phyloP scores from a whole-genome alignment of 768 basidiomycete genomes.

The Pholiota microspora region DNA sequence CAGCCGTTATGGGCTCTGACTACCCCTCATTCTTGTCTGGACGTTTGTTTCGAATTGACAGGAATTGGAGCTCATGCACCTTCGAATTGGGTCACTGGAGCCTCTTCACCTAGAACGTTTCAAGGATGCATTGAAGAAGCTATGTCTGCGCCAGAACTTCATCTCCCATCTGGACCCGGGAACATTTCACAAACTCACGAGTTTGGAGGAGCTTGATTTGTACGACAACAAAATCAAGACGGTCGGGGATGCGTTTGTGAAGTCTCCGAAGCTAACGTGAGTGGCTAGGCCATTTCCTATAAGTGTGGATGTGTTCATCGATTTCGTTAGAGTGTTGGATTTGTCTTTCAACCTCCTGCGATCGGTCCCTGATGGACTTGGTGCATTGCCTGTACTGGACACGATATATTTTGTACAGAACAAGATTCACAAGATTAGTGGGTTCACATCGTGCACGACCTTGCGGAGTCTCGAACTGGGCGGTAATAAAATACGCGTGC shows the following conservation, averaged over 20 bases:
- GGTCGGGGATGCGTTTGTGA: slow-evolving; percentile 64
- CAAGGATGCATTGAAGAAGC: slow-evolving; percentile 58
- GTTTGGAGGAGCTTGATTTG: slow-evolving; percentile 87
- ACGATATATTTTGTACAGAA: slow-evolving; percentile 97
- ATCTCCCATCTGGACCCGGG: slow-evolving; percentile 71
- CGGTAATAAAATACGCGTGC: slow-evolving; percentile 86
- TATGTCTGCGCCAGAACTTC: slow-evolving; percentile 87
- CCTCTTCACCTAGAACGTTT: slow-evolving; percentile 76
- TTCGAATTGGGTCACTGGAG: slow-evolving; percentile 66
- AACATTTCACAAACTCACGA: slow-evolving; percentile 61
- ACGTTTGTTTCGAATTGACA: slow-evolving; percentile 25
- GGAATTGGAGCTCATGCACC: slow-evolving; percentile 88
- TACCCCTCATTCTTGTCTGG: background rate
- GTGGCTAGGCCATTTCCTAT: slow-evolving; percentile 19
- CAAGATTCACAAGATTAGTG: slow-evolving; percentile 78
- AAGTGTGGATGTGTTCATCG: background rate
- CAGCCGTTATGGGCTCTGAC: background rate
- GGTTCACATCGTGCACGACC: slow-evolving; percentile 52
- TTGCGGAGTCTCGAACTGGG: slow-evolving; percentile 89
- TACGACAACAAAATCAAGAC: slow-evolving; percentile 94
- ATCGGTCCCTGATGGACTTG: slow-evolving; percentile 61
- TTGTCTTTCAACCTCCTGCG: slow-evolving; percentile 93
- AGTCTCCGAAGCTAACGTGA: slow-evolving; percentile 54
- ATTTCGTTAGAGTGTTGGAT: slow-evolving; percentile 68
- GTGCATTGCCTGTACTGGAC: slow-evolving; percentile 55